phyloP scores from a whole-genome alignment of 495 filamentous ascomycete genomes.

The Trypethelium eluteriae region DNA sequence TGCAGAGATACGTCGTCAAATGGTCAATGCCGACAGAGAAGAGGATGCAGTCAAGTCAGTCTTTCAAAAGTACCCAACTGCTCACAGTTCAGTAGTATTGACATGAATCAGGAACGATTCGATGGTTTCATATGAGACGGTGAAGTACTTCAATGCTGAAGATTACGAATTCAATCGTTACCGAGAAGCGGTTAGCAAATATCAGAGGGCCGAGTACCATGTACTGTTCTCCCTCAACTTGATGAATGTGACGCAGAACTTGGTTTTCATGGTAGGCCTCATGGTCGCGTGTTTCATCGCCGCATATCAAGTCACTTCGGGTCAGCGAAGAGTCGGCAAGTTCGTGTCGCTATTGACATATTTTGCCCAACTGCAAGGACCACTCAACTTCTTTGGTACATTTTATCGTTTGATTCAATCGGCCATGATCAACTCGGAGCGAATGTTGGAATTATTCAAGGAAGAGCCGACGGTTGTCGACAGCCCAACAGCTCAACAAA shows the following conservation, averaged over 20 bases:
- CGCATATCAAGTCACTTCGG: conserved; percentile 77
- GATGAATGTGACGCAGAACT: conserved; percentile 89
- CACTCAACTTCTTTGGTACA: conserved; percentile 94
- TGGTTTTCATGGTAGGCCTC: conserved; percentile 87
- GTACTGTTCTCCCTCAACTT: conserved; percentile 80
- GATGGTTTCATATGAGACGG: conserved; percentile 94
- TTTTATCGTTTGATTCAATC: conserved; percentile 96
- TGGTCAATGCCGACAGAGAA: conserved; percentile 88
- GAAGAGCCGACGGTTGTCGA: conserved; percentile 87
- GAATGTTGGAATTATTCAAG: conserved; percentile 91
- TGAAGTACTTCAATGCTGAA: conserved; percentile 98
- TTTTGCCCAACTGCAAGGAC: conserved; percentile 84
- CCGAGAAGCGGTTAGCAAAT: conserved; percentile 67
- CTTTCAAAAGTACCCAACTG: background rate
- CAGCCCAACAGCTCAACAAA: conserved; percentile 44
- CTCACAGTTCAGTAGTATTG: conserved; percentile 8
- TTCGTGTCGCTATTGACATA: conserved; percentile 81
- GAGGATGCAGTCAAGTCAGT: conserved; percentile 84
- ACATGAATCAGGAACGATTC: conserved; percentile 66
- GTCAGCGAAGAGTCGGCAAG: conserved; percentile 60
- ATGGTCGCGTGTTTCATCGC: conserved; percentile 76
- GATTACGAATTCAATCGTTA: conserved; percentile 86
- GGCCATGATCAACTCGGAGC: conserved; percentile 93
- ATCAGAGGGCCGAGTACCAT: conserved; percentile 78
- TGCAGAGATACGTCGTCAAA: conserved; percentile 78